These are phyloP conservation scores for Jamesozyma hellenica DNA, from an alignment of 805 yeast species.

Conservation along the genomic window DNA sequence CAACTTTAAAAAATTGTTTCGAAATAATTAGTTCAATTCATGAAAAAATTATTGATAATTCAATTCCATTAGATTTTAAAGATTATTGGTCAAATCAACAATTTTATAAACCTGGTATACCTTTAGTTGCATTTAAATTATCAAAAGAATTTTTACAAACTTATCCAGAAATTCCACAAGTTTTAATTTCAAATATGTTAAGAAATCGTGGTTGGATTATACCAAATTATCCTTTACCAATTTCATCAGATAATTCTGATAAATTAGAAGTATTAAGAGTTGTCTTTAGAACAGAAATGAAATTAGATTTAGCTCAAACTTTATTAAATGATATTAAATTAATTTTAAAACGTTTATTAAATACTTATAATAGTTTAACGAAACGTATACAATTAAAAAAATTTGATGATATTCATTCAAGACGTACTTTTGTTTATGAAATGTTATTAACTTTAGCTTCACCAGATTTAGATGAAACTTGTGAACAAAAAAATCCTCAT, in stretches of 20 bases:
- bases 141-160: conserved; percentile 43
- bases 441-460: conserved; percentile 20
- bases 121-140: conserved; percentile 80
- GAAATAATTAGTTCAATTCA: conserved; percentile 74
- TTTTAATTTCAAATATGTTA: conserved; percentile 57
- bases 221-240: conserved; percentile 81
- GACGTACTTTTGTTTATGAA: conserved; percentile 13
- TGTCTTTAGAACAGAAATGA: conserved; percentile 65
- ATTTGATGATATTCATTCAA: conserved; percentile 4
- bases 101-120: conserved; percentile 63
- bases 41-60: conserved; percentile 36
- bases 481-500: conserved; percentile 5
- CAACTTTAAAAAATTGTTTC: conserved; percentile 57
- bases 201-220: conserved; percentile 79
- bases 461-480: conserved; percentile 11
- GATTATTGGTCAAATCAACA: conserved; percentile 32
- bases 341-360: conserved; percentile 13
- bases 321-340: conserved; percentile 17
- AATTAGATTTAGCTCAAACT: conserved; percentile 32
- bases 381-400: conserved; percentile 2
- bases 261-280: conserved; percentile 68
- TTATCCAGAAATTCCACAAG: conserved; percentile 78
- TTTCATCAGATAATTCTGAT: conserved; percentile 34
- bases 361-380: conserved; percentile 12
- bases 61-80: conserved; percentile 14